Percentiles rank a stretch among this genome's conserved stretches.
Evolutionary conservation across 306 rosid genomes (phyloP).

Genomic region (Vachellia collinsii): DNA sequence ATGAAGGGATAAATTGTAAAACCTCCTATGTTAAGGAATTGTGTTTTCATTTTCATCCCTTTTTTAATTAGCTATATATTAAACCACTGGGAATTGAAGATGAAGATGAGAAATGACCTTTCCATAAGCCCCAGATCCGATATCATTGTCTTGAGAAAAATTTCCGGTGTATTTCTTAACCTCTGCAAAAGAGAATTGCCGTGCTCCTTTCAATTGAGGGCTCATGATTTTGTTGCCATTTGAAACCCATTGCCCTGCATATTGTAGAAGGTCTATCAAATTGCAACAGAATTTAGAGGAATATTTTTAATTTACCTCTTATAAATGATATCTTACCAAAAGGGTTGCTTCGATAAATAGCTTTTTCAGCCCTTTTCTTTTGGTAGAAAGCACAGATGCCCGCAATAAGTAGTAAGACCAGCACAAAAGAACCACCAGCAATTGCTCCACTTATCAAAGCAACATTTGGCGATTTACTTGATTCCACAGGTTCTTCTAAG

Average conservation of each 20-base stretch:
- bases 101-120: slow-evolving; percentile 46
- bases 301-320: neutral
- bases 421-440: slow-evolving; percentile 51
- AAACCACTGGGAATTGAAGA: neutral
- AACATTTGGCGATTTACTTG: slow-evolving; percentile 31
- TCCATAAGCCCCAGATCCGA: slow-evolving; percentile 66
- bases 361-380: slow-evolving; percentile 51
- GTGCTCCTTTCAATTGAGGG: slow-evolving; percentile 47
- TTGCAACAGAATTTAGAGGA: neutral
- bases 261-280: neutral
- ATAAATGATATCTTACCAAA: slow-evolving; percentile 23
- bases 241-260: slow-evolving; percentile 45
- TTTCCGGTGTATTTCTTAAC: slow-evolving; percentile 55
- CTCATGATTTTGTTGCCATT: slow-evolving; percentile 36
- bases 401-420: slow-evolving; percentile 46
- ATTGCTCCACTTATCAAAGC: slow-evolving; percentile 51
- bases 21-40: neutral
- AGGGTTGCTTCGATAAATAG: slow-evolving; percentile 46
- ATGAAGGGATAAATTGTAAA: neutral
- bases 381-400: slow-evolving; percentile 57
- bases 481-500: slow-evolving; percentile 3
- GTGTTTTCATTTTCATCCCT: neutral
- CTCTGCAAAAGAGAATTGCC: slow-evolving; percentile 61
- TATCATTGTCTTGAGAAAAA: slow-evolving; percentile 36
- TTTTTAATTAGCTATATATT: neutral